phyloP scores from a whole-genome alignment of 2,329 filamentous ascomycete genomes.

The Plenodomus tracheiphilus region DNA sequence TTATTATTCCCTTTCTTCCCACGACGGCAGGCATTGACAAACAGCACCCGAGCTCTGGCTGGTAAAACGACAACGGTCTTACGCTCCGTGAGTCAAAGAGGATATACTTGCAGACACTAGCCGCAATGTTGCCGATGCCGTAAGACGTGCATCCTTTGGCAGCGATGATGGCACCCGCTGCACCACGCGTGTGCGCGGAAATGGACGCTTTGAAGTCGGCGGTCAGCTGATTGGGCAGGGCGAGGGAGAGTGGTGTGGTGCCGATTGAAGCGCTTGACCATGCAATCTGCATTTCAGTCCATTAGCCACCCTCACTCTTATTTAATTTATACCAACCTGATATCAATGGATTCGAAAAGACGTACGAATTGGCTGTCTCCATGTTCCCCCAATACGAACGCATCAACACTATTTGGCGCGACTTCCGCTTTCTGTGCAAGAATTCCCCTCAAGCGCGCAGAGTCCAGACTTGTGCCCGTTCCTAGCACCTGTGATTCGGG shows the following conservation, averaged over 20 bases:
- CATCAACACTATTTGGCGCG: conserved; percentile 45
- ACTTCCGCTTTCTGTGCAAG: conserved; percentile 47
- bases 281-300: conserved; percentile 34
- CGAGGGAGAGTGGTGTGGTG: conserved; percentile 46
- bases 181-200: conserved; percentile 51
- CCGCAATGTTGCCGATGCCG: conserved; percentile 55
- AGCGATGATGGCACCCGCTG: conserved; percentile 52
- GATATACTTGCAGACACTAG: conserved; percentile 56
- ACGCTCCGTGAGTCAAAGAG: conserved; percentile 54
- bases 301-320: not conserved
- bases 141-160: conserved; percentile 57
- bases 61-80: conserved; percentile 55
- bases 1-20: conserved; percentile 52
- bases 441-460: conserved; percentile 53
- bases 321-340: too few relatives aligned
- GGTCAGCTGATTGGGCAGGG: conserved; percentile 29
- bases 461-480: conserved; percentile 59
- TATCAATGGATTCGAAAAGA: not conserved
- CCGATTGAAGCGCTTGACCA: conserved; percentile 52
- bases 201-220: conserved; percentile 42
- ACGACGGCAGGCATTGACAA: conserved; percentile 56
- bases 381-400: conserved; percentile 55
- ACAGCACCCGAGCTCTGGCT: conserved; percentile 53
- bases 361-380: conserved; percentile 53
- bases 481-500: conserved; percentile 56